A percentile compares a stretch with the other conserved stretches of the same genome.
phyloP scores from a whole-genome alignment of 257 asterid genomes.

The Nicotiana paniculata region DNA sequence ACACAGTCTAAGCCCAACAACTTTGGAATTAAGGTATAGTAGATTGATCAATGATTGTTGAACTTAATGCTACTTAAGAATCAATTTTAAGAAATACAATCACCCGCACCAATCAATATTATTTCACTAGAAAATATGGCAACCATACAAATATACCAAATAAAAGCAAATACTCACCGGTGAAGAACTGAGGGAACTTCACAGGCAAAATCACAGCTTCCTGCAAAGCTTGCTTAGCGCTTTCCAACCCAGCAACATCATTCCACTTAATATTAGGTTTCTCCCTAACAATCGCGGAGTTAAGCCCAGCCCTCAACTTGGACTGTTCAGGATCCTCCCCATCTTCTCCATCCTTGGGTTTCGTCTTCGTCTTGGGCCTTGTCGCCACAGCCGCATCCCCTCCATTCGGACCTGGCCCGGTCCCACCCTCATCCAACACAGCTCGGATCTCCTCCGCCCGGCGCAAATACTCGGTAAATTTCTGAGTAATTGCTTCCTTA shows the following conservation, averaged over 20 bases:
- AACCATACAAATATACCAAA: neutral
- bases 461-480: conserved; percentile 87
- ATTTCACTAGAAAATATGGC: neutral
- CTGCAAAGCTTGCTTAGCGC: conserved; percentile 95
- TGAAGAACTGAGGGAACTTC: conserved; percentile 92
- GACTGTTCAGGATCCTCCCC: conserved; percentile 90
- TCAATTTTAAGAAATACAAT: neutral
- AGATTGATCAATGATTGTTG: neutral
- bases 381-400: conserved; percentile 93
- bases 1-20: neutral
- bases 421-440: conserved; percentile 85
- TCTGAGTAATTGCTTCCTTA: conserved; percentile 91
- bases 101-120: neutral
- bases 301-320: conserved; percentile 80
- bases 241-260: conserved; percentile 97
- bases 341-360: conserved; percentile 72
- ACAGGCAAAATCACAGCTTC: conserved; percentile 98
- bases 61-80: neutral
- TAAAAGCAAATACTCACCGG: conserved; percentile 39
- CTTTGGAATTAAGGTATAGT: neutral
- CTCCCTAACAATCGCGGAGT: conserved; percentile 86
- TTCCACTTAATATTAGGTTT: conserved; percentile 96
- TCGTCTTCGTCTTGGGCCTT: conserved; percentile 68
- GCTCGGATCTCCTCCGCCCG: conserved; percentile 98
- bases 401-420: conserved; percentile 62